Base-by-base conservation (phyloP, 495 filamentous ascomycete genomes). In the Staphylotrichum longicolle region DNA sequence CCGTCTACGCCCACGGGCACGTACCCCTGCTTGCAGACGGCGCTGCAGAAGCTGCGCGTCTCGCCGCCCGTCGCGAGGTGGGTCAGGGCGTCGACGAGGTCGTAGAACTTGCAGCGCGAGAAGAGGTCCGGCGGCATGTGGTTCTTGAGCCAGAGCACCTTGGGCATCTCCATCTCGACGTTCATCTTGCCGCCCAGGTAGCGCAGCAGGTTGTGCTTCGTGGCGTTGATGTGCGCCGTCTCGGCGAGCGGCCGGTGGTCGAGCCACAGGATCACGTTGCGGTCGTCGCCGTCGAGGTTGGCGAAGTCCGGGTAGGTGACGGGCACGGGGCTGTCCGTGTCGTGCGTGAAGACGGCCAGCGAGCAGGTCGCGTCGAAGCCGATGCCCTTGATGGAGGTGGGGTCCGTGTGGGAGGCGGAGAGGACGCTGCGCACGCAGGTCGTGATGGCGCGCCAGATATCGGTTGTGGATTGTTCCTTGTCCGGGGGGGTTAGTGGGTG, bases 351-450 rank as follows among this genome's bases (percentile, higher is more conserved):
- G 56, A 98, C 92, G 8, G 91, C 83, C 39, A 98, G 82, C 5
- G 94, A 98, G 80, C 94, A 98, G 11, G 94, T 98, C 9, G 94
- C 94, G 72, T 98, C 94, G 73, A 98, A 97, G 15, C 93, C 94
- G 66, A 98, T 89, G 46, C 94, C 94, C 46, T 86, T 86, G 63
- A 98, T 86, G 14, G 82, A 83, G 55, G 72, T 72, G 6, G 87
- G 82, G 64, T 89, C 85, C 69, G 96, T 85, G 67, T 85, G 87
- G 57, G 94, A 87, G 70, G 93, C 85, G 68, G 80, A 82, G 66
- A 97, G 79, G 37, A 90, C 90, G 40, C 85, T 82, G 60, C 89
- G 86, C 37, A 95, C 90, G 42, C 90, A 92, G 54, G 79, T 75
- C 71, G 91, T 94, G 70, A 98, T 94, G 70, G 89, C 88, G 52